Percentiles rank a stretch among this genome's conserved stretches.
Conservation (phyloP, 345 rosid species). For the Linum lewisii region DNA sequence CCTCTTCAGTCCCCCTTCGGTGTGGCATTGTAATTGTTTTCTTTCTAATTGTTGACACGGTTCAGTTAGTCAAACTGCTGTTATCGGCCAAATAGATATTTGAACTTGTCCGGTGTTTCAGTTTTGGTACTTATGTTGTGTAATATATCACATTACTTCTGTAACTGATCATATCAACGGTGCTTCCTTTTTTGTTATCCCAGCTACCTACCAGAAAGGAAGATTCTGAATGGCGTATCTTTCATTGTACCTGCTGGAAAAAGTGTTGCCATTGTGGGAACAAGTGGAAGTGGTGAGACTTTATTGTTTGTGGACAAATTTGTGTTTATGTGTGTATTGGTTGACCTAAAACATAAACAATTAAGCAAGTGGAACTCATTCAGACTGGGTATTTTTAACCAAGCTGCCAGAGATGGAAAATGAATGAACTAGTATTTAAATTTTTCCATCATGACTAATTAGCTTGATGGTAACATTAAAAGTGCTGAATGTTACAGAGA, state of each 20-base stretch:
- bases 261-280: conserved; percentile 97
- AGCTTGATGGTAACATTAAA: too few relatives aligned
- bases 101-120: neutral
- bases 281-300: conserved; percentile 93
- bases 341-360: too few relatives aligned
- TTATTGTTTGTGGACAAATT: neutral
- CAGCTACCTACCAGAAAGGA: conserved; percentile 80
- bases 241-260: conserved; percentile 87
- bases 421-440: too few relatives aligned
- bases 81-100: neutral
- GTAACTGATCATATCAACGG: neutral
- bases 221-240: conserved; percentile 84
- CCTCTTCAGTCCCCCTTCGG: too few relatives aligned
- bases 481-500: too few relatives aligned
- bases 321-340: too few relatives aligned
- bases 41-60: neutral
- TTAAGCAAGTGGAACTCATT: too few relatives aligned
- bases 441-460: too few relatives aligned
- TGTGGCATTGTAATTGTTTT: too few relatives aligned
- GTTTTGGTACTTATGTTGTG: neutral
- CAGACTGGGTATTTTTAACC: too few relatives aligned
- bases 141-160: neutral
- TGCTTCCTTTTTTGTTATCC: conserved; percentile 19
- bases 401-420: too few relatives aligned
- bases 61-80: neutral